Conservation (phyloP, 768 basidiomycete genomes). For the Galerina marginata region DNA sequence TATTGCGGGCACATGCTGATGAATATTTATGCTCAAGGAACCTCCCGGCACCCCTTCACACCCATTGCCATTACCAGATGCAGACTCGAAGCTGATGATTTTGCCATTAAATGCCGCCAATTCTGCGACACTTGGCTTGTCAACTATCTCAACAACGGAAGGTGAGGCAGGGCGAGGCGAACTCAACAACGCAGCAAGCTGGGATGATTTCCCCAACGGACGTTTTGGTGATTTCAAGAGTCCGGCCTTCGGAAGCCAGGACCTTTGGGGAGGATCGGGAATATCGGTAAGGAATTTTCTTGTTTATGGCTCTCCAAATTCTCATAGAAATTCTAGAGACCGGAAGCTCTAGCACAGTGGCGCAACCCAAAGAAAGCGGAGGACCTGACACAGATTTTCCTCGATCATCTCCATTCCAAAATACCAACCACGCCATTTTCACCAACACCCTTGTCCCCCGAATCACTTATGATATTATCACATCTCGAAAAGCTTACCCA, state of each 20-base stretch:
- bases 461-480: constrained; percentile 81
- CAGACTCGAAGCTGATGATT: constrained; percentile 50
- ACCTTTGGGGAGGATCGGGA: constrained; percentile 76
- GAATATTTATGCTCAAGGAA: constrained; percentile 38
- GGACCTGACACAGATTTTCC: constrained; percentile 82
- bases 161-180: constrained; percentile 73
- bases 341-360: constrained; percentile 73
- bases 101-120: constrained; percentile 70
- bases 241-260: constrained; percentile 88
- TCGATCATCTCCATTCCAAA: constrained; percentile 76
- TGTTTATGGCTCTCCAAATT: neutral
- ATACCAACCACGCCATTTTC: constrained; percentile 89
- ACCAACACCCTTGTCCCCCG: constrained; percentile 75
- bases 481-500: constrained; percentile 79
- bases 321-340: constrained; percentile 48
- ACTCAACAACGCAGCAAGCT: constrained; percentile 75
- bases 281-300: constrained; percentile 50
- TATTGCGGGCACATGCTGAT: constrained; percentile 8
- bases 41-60: constrained; percentile 37
- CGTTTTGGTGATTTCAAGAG: constrained; percentile 98
- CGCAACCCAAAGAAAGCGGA: constrained; percentile 65
- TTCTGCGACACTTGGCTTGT: constrained; percentile 62
- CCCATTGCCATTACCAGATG: constrained; percentile 29
- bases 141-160: constrained; percentile 52
- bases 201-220: constrained; percentile 99